Conservation (phyloP, 2,329 filamentous ascomycete species). For the Juglanconis juglandina region DNA sequence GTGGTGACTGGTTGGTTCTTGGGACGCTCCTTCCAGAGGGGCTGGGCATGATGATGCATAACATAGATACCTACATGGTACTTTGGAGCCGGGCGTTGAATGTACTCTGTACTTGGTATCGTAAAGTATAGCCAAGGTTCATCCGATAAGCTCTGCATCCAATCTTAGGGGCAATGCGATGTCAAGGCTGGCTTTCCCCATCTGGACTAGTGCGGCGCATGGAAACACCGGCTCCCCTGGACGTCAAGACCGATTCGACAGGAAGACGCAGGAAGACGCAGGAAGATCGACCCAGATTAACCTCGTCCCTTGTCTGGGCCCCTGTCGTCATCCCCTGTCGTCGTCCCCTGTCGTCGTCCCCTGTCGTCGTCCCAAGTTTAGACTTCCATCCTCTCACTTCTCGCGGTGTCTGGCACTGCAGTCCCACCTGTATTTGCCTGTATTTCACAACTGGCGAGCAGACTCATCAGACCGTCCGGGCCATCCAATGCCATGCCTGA, state of each 20-base stretch:
- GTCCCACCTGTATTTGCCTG: no score
- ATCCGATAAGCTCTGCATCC: background rate
- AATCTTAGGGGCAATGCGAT: background rate
- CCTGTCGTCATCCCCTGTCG: background rate
- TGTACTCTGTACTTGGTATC: no score
- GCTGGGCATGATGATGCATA: background rate
- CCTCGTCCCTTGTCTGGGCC: background rate
- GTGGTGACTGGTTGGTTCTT: background rate
- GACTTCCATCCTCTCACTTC: background rate
- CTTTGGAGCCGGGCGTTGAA: no score
- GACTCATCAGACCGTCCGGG: no score
- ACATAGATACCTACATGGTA: no score
- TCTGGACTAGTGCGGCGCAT: background rate
- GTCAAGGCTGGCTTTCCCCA: background rate
- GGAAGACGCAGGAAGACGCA: no score
- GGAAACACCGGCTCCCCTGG: background rate
- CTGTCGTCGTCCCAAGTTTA: conserved; percentile 6
- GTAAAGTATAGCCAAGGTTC: no score
- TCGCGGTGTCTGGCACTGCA: no score
- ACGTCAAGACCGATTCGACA: conserved; percentile 1
- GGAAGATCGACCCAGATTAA: background rate
- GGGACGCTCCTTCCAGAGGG: background rate
- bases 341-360: no score
- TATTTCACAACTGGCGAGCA: no score
- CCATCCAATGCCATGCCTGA: background rate